Conservation (phyloP, 805 yeast genomes). For the Monosporozyma yasuniensis region DNA sequence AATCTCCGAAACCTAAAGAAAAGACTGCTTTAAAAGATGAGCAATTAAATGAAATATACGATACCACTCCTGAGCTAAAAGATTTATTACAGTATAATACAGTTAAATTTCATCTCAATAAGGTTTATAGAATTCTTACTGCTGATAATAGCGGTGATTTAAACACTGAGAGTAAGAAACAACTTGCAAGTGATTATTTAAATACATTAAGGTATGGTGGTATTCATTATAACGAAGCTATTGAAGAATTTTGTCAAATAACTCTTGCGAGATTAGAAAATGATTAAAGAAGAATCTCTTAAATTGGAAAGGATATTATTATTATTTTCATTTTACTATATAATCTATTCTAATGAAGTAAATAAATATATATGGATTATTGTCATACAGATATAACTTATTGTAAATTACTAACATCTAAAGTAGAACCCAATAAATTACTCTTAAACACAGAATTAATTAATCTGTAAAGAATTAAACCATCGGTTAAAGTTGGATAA, state of each 20-base stretch:
- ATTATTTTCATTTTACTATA: not conserved
- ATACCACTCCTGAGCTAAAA: constrained; percentile 35
- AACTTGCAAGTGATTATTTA: constrained; percentile 49
- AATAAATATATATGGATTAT: no score
- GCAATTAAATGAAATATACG: constrained; percentile 27
- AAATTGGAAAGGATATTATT: not conserved
- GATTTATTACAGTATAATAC: constrained; percentile 37
- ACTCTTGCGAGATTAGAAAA: constrained; percentile 8
- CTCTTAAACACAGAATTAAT: constrained; percentile 13
- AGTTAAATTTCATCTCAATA: constrained; percentile 47
- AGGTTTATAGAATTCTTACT: constrained; percentile 39
- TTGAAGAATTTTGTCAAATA: constrained; percentile 51
- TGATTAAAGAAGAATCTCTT: not conserved
- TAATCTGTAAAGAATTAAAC: constrained; percentile 11
- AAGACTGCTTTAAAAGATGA: constrained; percentile 4
- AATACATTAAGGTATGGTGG: constrained; percentile 52
- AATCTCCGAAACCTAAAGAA: not conserved
- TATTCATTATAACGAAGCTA: constrained; percentile 47
- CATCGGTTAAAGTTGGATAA: constrained; percentile 19
- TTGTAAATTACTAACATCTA: constrained; percentile 6
- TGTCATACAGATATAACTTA: not conserved
- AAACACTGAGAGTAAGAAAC: constrained; percentile 32
- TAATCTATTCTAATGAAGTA: not conserved
- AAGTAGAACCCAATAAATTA: constrained; percentile 6
- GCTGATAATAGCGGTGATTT: constrained; percentile 18